A percentile compares a stretch with the other conserved stretches of the same genome.
phyloP scores from a whole-genome alignment of 176 grass and related monocot species.

The Cenchrus fungigraminus region DNA sequence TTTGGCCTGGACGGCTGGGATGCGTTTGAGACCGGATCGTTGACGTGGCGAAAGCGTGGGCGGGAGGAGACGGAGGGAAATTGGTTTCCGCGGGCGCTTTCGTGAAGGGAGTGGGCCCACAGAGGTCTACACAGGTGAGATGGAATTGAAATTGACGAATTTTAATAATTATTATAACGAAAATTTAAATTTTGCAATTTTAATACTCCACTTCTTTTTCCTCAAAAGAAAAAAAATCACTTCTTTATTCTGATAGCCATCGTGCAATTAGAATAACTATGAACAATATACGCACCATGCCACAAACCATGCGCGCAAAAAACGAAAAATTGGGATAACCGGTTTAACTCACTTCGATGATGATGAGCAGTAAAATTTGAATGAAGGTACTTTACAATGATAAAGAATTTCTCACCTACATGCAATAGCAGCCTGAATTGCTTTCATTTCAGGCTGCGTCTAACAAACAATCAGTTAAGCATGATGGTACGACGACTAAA shows the following conservation, averaged over 20 bases:
- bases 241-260: not conserved
- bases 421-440: constrained; percentile 43
- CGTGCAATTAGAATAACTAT: not conserved
- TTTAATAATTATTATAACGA: not conserved
- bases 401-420: constrained; percentile 26
- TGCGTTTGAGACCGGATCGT: not conserved
- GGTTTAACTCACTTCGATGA: constrained; percentile 23
- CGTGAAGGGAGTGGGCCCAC: not conserved
- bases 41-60: constrained; percentile 3
- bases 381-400: constrained; percentile 53
- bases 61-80: not conserved
- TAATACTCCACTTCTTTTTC: no score
- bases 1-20: not conserved
- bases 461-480: constrained; percentile 52
- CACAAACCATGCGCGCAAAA: not conserved
- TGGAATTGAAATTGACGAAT: not conserved
- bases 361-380: constrained; percentile 46
- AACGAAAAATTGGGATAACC: not conserved
- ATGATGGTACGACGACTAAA: constrained; percentile 43
- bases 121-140: no score
- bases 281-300: not conserved
- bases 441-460: constrained; percentile 43
- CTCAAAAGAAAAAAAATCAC: not conserved
- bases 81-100: not conserved
- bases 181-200: no score